Conservation (phyloP, 202 grass and related monocot species). For the Panicum hallii region DNA sequence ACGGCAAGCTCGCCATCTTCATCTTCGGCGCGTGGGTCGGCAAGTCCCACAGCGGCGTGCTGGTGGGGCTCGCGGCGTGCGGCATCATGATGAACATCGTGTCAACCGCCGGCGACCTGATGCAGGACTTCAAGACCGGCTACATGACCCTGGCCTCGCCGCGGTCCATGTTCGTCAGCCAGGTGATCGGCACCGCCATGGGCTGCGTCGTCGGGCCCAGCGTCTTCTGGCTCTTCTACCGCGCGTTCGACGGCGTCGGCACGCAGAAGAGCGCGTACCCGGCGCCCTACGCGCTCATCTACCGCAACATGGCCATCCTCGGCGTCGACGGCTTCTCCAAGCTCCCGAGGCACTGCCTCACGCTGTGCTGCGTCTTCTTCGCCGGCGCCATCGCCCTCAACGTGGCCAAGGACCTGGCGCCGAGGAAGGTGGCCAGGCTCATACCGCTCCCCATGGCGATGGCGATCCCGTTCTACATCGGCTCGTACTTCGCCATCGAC, state of each 20-base stretch:
- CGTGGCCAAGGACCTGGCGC: constrained; percentile 43
- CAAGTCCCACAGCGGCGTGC: constrained; percentile 46
- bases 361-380: constrained; percentile 61
- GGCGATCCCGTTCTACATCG: constrained; percentile 69
- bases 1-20: constrained; percentile 8
- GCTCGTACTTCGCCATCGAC: constrained; percentile 72
- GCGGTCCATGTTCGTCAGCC: constrained; percentile 68
- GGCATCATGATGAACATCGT: constrained; percentile 51
- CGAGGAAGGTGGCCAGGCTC: constrained; percentile 38
- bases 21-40: background rate
- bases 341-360: constrained; percentile 59
- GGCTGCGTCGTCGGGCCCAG: constrained; percentile 61
- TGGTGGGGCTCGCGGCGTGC: constrained; percentile 61
- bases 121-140: constrained; percentile 69
- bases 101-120: constrained; percentile 61
- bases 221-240: constrained; percentile 70
- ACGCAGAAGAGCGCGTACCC: constrained; percentile 36
- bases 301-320: constrained; percentile 95
- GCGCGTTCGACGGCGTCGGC: constrained; percentile 56
- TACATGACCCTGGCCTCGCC: constrained; percentile 70
- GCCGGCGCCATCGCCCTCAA: constrained; percentile 46
- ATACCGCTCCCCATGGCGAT: constrained; percentile 67
- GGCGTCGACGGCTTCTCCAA: constrained; percentile 86
- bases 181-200: constrained; percentile 67
- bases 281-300: constrained; percentile 88